Base-by-base conservation (phyloP, 2,329 filamentous ascomycete species). In the Diaporthe ampelina region DNA sequence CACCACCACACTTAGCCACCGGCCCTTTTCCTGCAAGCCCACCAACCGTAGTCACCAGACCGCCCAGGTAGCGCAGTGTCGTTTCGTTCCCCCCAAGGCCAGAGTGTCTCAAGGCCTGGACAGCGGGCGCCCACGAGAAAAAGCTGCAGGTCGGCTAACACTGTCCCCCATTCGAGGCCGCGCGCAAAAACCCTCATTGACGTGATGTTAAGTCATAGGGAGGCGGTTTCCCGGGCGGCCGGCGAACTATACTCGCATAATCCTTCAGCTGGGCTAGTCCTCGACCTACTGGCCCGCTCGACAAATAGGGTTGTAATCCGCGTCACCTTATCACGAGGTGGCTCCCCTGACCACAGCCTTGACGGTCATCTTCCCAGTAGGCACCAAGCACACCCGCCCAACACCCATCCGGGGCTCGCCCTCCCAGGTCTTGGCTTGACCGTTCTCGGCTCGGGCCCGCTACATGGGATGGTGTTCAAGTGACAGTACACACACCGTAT, bases 221-320 rank as follows among this genome's bases (percentile, higher is more conserved):
- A 57, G 40, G 26, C 43, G 69, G 43, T 40, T 19, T 29, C 40
- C 57, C 57, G 69, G 40, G 56, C 69, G 57, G 57, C 57, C 57
- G 69, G 58, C 69, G n/a, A 32, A 54, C 37, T 68, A 35, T 37
- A 63, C 35, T 57, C 24, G 24, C 32, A n/a, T 50, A 21, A 35
- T 40, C 37, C 59, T 65, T 72, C 73, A 72, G 73, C 73, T 74
- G 68, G 63, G 52, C 68, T 72, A 65, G 50, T 35, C 57, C 52
- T 43, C 50, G 56, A 56, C 40, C 40, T 72, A 54, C 58, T 52
- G 57, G 19, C 68, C 68, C 58, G 32, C 50, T 40, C 35, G 70
- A 70, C 73, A 70, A 73, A 75, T 73, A 43, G 63, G 73, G 58
- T 24, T 35, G 54, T 56, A 52, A 32, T 32, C 70, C 63, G 40